Conservation (phyloP, 805 yeast genomes). For the Ascoidea tarda region DNA sequence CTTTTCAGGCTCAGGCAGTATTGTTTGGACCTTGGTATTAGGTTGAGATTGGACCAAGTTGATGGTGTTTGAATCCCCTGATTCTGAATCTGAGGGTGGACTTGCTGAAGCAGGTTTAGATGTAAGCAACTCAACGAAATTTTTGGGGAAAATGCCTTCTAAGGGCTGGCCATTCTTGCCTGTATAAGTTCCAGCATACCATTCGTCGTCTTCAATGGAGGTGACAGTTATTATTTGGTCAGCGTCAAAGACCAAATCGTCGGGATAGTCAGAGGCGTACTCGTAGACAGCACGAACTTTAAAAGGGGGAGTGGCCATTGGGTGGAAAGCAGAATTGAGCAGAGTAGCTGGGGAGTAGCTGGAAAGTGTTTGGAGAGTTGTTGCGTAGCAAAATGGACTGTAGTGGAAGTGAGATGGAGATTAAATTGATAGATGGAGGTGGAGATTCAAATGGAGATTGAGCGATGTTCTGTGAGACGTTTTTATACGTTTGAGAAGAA, state of each 20-base stretch:
- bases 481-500: too few relatives aligned
- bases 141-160: conserved; percentile 78
- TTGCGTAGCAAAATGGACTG: too few relatives aligned
- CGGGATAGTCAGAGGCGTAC: conserved; percentile 60
- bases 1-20: background rate
- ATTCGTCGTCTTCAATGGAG: conserved; percentile 77
- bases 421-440: too few relatives aligned
- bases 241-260: conserved; percentile 60
- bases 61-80: background rate
- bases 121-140: conserved; percentile 42
- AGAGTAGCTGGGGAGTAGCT: too few relatives aligned
- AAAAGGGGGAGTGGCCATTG: conserved; percentile 34
- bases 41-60: background rate
- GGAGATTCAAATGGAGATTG: too few relatives aligned
- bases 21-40: background rate
- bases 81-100: background rate
- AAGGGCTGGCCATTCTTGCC: conserved; percentile 24
- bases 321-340: too few relatives aligned
- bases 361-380: too few relatives aligned
- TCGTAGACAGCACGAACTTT: conserved; percentile 54
- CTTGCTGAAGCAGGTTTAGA: conserved; percentile 3
- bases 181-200: conserved; percentile 64
- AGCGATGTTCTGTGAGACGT: too few relatives aligned
- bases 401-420: too few relatives aligned
- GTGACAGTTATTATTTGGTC: conserved; percentile 67